These are phyloP conservation scores for Luffa acutangula DNA, from an alignment of 306 rosid species.

Conservation along the genomic window DNA sequence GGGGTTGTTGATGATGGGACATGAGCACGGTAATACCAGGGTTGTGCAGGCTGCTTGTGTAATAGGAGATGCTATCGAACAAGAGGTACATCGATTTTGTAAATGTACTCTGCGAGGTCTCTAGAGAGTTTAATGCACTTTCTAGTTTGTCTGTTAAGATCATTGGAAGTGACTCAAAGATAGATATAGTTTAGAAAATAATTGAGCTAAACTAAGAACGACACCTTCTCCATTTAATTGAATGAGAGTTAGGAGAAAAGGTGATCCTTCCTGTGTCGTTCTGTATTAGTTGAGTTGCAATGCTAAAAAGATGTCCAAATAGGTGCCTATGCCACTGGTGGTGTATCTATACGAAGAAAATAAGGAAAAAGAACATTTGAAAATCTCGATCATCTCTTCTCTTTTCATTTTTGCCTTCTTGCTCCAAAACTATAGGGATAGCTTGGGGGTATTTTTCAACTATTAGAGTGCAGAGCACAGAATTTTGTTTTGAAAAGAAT, in stretches of 20 bases:
- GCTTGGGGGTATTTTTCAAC: not conserved
- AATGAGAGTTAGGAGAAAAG: not conserved
- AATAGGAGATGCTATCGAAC: conserved; percentile 83
- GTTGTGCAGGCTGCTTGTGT: conserved; percentile 52
- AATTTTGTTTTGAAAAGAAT: not conserved
- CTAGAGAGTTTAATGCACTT: not conserved
- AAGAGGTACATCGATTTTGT: conserved; percentile 47
- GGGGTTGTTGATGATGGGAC: conserved; percentile 67
- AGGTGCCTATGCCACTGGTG: not conserved
- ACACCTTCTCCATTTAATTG: not conserved
- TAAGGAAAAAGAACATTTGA: not conserved
- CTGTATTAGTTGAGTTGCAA: not conserved
- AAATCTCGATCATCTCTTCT: not conserved
- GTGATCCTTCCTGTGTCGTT: not conserved
- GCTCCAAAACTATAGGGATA: not conserved
- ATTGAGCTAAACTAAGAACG: not conserved
- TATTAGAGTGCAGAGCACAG: not conserved
- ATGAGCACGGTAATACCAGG: conserved; percentile 41
- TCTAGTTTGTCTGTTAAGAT: not conserved
- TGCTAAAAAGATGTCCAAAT: not conserved
- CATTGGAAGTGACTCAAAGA: not conserved
- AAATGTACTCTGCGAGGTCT: not conserved
- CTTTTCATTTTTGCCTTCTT: not conserved
- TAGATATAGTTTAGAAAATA: not conserved
- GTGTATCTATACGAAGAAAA: not conserved